Percentiles rank a stretch among this genome's conserved stretches.
phyloP scores from a whole-genome alignment of 805 yeast species.

The Candida caryicola region DNA sequence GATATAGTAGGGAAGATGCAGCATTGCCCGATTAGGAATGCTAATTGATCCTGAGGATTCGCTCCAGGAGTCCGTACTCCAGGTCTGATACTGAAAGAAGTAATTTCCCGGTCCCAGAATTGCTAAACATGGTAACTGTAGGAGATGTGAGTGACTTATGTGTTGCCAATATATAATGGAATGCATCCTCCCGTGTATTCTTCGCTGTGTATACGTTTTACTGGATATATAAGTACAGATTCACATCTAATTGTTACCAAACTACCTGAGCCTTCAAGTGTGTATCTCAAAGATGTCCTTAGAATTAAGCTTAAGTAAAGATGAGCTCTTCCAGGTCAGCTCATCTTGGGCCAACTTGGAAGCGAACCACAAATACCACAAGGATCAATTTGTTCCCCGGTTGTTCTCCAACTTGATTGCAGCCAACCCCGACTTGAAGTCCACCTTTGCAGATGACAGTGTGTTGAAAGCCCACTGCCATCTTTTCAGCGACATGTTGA shows the following conservation, averaged over 20 bases:
- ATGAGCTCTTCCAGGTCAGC: slow-evolving; percentile 22
- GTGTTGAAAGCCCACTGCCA: slow-evolving; percentile 28
- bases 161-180: neutral
- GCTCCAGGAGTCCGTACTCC: neutral
- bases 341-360: slow-evolving; percentile 35
- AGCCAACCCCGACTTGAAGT: slow-evolving; percentile 25
- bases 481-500: slow-evolving; percentile 36
- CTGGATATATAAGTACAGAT: too few species aligned
- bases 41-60: slow-evolving; percentile 2
- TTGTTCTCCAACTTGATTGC: slow-evolving; percentile 34
- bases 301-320: slow-evolving; percentile 4
- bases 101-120: neutral
- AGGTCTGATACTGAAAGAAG: neutral
- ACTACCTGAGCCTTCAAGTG: neutral
- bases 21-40: slow-evolving; percentile 8
- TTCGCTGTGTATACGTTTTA: too few species aligned
- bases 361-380: slow-evolving; percentile 27
- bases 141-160: too few species aligned
- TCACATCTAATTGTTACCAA: neutral
- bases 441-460: slow-evolving; percentile 23
- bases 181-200: too few species aligned
- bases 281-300: slow-evolving; percentile 3
- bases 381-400: slow-evolving; percentile 28
- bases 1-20: neutral
- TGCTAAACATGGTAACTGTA: neutral